phyloP scores from a whole-genome alignment of 257 asterid genomes.

The Lantana camara region DNA sequence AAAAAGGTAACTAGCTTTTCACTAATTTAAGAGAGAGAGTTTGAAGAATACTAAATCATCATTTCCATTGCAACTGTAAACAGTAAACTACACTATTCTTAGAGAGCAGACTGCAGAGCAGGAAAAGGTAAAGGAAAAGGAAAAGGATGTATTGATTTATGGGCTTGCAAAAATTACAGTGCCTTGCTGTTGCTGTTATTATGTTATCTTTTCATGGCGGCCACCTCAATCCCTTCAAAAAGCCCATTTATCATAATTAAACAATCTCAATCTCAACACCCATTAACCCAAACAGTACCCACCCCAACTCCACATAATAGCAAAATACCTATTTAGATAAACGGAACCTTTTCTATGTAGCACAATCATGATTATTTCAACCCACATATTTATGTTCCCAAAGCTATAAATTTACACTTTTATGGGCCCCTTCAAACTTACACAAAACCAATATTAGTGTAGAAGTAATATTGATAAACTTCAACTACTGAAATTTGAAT shows the following conservation, averaged over 20 bases:
- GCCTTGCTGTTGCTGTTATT: background rate
- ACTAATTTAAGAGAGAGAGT: slow-evolving; percentile 32
- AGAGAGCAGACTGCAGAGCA: background rate
- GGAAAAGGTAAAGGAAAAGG: background rate
- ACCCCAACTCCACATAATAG: too few species aligned
- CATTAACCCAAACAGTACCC: background rate
- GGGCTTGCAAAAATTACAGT: slow-evolving; percentile 21
- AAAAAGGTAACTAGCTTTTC: slow-evolving; percentile 41
- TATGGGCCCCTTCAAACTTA: too few species aligned
- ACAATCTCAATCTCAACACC: background rate
- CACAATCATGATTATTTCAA: too few species aligned
- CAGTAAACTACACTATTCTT: slow-evolving; percentile 1
- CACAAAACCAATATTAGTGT: too few species aligned
- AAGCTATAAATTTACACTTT: too few species aligned
- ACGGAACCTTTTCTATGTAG: too few species aligned
- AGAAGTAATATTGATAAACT: too few species aligned
- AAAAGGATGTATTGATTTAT: background rate
- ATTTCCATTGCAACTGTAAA: slow-evolving; percentile 10
- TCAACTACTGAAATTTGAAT: too few species aligned
- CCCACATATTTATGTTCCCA: too few species aligned
- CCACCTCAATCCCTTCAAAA: background rate
- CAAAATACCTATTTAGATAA: too few species aligned
- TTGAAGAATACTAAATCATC: slow-evolving; percentile 25
- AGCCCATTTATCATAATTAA: background rate
- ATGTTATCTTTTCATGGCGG: background rate